Percentiles rank a stretch among this genome's conserved stretches.
phyloP scores from a whole-genome alignment of 257 asterid genomes.

The Lithospermum erythrorhizon region DNA sequence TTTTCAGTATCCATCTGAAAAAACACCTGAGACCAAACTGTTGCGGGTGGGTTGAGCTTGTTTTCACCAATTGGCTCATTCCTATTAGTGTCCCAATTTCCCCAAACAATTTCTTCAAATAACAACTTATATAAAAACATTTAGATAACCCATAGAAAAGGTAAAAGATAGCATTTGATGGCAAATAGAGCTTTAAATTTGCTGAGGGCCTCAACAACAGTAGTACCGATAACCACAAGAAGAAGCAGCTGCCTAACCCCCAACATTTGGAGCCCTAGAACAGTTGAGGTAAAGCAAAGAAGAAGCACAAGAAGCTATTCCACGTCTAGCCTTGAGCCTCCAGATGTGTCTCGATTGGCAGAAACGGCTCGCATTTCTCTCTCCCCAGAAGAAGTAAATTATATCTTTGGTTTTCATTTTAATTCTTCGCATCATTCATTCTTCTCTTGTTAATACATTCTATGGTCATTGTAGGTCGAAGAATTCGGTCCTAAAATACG shows the following conservation, averaged over 20 bases:
- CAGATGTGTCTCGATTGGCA: slow-evolving; percentile 58
- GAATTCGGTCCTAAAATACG: slow-evolving; percentile 63
- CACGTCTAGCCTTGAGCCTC: slow-evolving; percentile 54
- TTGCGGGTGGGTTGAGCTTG: no score
- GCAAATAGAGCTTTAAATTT: neutral
- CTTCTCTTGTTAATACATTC: neutral
- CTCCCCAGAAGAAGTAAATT: slow-evolving; percentile 32
- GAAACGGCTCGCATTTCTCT: slow-evolving; percentile 76
- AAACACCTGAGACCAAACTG: no score
- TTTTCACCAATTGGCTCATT: no score
- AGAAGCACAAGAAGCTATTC: slow-evolving; percentile 11
- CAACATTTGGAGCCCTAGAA: neutral
- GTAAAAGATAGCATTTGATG: neutral
- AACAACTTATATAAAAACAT: no score
- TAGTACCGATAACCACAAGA: no score
- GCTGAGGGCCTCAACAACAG: neutral
- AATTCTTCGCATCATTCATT: neutral
- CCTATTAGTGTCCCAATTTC: no score
- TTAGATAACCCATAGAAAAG: slow-evolving; percentile 2
- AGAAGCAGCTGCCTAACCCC: neutral
- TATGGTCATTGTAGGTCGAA: slow-evolving; percentile 34
- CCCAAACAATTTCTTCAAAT: no score
- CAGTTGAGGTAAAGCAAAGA: neutral
- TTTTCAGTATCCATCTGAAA: no score
- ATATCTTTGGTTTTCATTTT: neutral